phyloP scores from a whole-genome alignment of 352 stramenopile species.

The Globisporangium nagaii region DNA sequence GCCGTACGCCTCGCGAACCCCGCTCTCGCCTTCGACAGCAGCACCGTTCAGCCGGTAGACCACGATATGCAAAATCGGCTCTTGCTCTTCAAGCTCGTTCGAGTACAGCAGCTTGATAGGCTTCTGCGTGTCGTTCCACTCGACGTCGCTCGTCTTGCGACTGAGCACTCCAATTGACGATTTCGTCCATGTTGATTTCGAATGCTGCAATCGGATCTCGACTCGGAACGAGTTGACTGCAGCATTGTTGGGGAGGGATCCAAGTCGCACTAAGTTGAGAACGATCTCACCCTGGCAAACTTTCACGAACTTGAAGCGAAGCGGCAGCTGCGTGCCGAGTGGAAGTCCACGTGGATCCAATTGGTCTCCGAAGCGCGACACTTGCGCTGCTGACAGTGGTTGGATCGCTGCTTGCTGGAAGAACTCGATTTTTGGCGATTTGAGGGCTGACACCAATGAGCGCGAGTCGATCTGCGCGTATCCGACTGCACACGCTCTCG shows the following conservation, averaged over 20 bases:
- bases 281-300: not conserved
- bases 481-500: not conserved
- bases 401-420: constrained; percentile 2
- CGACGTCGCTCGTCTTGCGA: constrained; percentile 3
- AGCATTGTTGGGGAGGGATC: not conserved
- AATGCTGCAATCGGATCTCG: constrained; percentile 1
- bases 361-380: not conserved
- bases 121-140: constrained; percentile 8
- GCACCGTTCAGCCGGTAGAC: constrained; percentile 13
- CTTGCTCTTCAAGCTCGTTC: constrained; percentile 17
- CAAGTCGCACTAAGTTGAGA: constrained; percentile 1
- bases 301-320: constrained; percentile 9
- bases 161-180: constrained; percentile 2
- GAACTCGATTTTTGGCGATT: constrained; percentile 7
- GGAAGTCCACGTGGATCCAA: not conserved
- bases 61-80: constrained; percentile 26
- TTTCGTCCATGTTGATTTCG: constrained; percentile 1
- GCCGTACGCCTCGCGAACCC: constrained; percentile 15
- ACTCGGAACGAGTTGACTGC: constrained; percentile 1
- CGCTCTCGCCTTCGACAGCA: constrained; percentile 7
- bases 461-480: not conserved
- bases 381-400: not conserved
- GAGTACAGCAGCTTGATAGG: constrained; percentile 18
- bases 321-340: not conserved
- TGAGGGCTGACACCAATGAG: not conserved